phyloP scores from a whole-genome alignment of 371 early-diverging fungal species.

The Actinomortierella ambigua region DNA sequence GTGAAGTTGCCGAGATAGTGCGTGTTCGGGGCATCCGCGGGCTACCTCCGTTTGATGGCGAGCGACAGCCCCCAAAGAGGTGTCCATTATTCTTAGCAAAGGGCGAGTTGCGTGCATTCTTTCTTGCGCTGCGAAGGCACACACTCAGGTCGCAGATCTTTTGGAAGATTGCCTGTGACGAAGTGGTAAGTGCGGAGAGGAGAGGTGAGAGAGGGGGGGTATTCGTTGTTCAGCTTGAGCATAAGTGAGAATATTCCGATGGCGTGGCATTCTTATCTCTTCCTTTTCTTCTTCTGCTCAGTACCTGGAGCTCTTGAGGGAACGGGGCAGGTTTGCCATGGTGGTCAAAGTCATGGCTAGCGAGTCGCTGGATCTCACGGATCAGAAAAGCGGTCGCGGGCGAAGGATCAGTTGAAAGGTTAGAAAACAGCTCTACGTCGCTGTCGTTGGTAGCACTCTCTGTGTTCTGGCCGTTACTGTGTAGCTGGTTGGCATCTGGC shows the following conservation, averaged over 20 bases:
- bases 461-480: too few relatives aligned
- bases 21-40: conserved; percentile 1
- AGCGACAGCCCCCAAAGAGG: not conserved
- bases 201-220: too few relatives aligned
- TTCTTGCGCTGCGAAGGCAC: conserved; percentile 20
- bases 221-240: too few relatives aligned
- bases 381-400: not conserved
- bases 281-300: too few relatives aligned
- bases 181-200: not conserved
- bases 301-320: conserved; percentile 23
- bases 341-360: conserved; percentile 24
- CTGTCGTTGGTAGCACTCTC: too few relatives aligned
- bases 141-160: conserved; percentile 20
- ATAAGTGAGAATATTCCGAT: too few relatives aligned
- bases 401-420: too few relatives aligned
- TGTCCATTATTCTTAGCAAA: not conserved
- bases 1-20: not conserved
- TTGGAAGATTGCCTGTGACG: conserved; percentile 26
- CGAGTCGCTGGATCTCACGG: conserved; percentile 16
- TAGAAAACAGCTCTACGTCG: too few relatives aligned
- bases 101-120: not conserved
- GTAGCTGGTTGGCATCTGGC: too few relatives aligned
- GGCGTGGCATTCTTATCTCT: too few relatives aligned
- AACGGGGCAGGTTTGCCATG: conserved; percentile 8
- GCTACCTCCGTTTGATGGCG: not conserved